phyloP scores from a whole-genome alignment of 345 rosid genomes.

The Eucalyptus cloeziana region DNA sequence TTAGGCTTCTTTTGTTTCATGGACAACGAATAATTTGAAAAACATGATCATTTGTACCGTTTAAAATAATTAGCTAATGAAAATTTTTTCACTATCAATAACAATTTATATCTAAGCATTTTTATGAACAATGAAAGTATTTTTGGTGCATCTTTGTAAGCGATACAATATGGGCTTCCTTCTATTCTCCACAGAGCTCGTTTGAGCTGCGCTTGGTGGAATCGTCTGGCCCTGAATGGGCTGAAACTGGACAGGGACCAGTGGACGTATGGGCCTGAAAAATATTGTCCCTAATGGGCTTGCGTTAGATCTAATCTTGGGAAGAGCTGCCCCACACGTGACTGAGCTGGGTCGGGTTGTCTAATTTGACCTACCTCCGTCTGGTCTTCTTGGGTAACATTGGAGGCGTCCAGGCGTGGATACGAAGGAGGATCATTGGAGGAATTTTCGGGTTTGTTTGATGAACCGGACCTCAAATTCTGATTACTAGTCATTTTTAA shows the following conservation, averaged over 20 bases:
- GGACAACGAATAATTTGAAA: neutral
- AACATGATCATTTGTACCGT: neutral
- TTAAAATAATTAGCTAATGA: neutral
- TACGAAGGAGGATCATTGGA: neutral
- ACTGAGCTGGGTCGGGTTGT: too few relatives aligned
- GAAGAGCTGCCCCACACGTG: accelerated
- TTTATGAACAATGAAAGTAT: neutral
- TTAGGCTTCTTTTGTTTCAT: neutral
- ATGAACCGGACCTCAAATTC: too few relatives aligned
- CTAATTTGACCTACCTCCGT: neutral
- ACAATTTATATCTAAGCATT: neutral
- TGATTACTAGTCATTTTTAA: too few relatives aligned
- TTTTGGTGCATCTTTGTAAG: neutral
- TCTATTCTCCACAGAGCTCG: neutral
- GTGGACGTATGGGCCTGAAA: neutral
- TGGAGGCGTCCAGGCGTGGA: neutral
- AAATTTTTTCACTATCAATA: neutral
- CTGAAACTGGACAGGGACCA: neutral
- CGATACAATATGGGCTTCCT: neutral
- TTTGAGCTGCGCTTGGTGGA: neutral
- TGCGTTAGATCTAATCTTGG: neutral
- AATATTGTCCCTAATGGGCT: neutral
- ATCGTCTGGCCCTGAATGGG: neutral
- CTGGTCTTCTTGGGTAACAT: neutral
- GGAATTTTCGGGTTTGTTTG: too few relatives aligned